Evolutionary conservation across 306 rosid genomes (phyloP).

Genomic region (Morella rubra): DNA sequence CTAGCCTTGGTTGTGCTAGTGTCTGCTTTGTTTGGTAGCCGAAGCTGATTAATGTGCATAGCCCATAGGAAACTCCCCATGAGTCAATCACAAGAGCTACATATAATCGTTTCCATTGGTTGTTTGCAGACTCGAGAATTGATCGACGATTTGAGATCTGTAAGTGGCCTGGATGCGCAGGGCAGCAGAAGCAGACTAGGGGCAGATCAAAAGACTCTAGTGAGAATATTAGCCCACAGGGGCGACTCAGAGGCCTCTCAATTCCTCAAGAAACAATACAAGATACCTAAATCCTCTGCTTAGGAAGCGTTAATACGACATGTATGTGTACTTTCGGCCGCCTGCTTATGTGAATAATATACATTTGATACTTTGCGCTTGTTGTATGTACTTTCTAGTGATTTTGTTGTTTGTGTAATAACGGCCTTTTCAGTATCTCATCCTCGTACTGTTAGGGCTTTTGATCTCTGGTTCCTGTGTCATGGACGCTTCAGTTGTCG

Average conservation of each 20-base stretch:
- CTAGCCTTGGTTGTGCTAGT: neutral
- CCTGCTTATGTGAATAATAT: neutral
- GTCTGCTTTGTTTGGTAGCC: no score
- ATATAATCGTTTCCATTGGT: neutral
- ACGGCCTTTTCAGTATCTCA: neutral
- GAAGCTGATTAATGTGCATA: no score
- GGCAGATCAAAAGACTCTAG: constrained; percentile 75
- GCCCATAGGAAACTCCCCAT: neutral
- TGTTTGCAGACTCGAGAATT: constrained; percentile 80
- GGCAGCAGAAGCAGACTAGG: constrained; percentile 83
- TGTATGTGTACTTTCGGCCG: neutral
- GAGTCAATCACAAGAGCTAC: neutral
- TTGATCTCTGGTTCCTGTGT: neutral
- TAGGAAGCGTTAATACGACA: constrained; percentile 31
- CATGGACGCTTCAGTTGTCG: neutral
- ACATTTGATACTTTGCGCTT: neutral
- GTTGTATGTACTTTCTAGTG: neutral
- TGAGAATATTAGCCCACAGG: constrained; percentile 87
- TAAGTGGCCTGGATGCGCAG: constrained; percentile 58
- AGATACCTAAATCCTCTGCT: constrained; percentile 73
- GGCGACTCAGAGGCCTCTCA: constrained; percentile 87
- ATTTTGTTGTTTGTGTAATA: neutral
- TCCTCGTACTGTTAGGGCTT: neutral
- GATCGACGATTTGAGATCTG: constrained; percentile 84
- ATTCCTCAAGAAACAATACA: constrained; percentile 92